These are phyloP conservation scores for Mortierella sp. DNA, from an alignment of 371 early-diverging fungal species.

Conservation along the genomic window DNA sequence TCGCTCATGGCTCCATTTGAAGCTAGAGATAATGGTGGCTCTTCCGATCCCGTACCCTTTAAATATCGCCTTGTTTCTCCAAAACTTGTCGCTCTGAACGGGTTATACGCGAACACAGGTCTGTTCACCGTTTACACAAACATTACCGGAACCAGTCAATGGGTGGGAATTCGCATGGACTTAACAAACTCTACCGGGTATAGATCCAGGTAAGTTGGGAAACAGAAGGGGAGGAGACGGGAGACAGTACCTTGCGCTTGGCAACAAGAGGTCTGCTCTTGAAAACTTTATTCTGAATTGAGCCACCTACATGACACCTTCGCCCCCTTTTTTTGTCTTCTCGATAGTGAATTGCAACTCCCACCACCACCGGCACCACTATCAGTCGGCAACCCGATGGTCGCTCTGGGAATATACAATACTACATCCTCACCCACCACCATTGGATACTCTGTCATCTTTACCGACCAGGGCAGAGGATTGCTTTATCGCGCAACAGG, in stretches of 20 bases:
- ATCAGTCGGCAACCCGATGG: neutral
- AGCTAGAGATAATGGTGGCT: neutral
- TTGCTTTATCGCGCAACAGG: neutral
- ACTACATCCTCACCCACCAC: neutral
- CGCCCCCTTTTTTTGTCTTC: too few relatives aligned
- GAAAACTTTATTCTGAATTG: too few relatives aligned
- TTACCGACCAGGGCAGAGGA: neutral
- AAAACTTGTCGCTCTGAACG: neutral
- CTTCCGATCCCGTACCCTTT: neutral
- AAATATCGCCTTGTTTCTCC: neutral
- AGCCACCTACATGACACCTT: too few relatives aligned
- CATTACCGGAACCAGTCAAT: neutral
- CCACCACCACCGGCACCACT: neutral
- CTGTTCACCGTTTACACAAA: neutral
- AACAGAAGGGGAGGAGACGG: neutral
- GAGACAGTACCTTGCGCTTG: too few relatives aligned
- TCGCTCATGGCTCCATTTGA: neutral
- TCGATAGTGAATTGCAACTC: too few relatives aligned
- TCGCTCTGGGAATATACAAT: neutral
- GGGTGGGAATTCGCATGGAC: neutral
- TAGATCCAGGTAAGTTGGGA: neutral
- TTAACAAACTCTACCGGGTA: neutral
- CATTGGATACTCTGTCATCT: neutral
- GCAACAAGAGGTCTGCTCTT: too few relatives aligned
- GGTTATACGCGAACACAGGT: neutral